Evolutionary conservation across 768 basidiomycete species (phyloP).

Genomic region (Serendipita sp.): DNA sequence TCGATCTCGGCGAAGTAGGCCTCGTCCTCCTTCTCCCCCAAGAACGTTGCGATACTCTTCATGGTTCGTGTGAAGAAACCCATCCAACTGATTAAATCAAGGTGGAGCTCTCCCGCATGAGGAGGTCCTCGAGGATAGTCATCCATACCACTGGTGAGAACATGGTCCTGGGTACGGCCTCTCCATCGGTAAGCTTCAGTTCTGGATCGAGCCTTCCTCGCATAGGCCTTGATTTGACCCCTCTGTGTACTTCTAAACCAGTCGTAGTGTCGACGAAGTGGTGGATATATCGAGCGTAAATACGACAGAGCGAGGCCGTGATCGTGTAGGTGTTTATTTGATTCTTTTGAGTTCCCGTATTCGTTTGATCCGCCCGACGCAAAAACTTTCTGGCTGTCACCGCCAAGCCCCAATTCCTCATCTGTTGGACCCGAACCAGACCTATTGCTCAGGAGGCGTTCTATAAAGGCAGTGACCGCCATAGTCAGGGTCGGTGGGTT

Average conservation of each 20-base stretch:
- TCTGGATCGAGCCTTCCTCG: slow-evolving; percentile 64
- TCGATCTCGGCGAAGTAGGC: slow-evolving; percentile 63
- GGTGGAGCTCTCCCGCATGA: slow-evolving; percentile 79
- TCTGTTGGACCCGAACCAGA: slow-evolving; percentile 31
- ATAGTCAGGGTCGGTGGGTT: slow-evolving; percentile 92
- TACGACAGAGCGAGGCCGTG: slow-evolving; percentile 46
- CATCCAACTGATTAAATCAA: slow-evolving; percentile 94
- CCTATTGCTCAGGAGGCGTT: slow-evolving; percentile 31
- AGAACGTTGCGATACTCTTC: slow-evolving; percentile 72
- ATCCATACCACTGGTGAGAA: slow-evolving; percentile 90
- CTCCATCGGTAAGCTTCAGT: slow-evolving; percentile 92
- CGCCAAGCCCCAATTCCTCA: slow-evolving; percentile 49
- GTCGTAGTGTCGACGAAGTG: slow-evolving; percentile 79
- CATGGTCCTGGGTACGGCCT: slow-evolving; percentile 69
- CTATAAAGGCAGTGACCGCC: slow-evolving; percentile 82
- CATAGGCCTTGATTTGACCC: slow-evolving; percentile 86
- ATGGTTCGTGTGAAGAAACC: slow-evolving; percentile 90
- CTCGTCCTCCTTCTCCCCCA: slow-evolving; percentile 74
- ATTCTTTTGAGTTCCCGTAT: neutral
- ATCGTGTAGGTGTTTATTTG: slow-evolving; percentile 16
- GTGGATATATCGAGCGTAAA: slow-evolving; percentile 65
- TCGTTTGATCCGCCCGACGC: slow-evolving; percentile 20
- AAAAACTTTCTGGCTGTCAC: slow-evolving; percentile 12
- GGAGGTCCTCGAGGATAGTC: slow-evolving; percentile 88
- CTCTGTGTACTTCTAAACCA: slow-evolving; percentile 94